These are phyloP conservation scores for Dioszegia hungarica DNA, from an alignment of 768 basidiomycete species.

Conservation along the genomic window DNA sequence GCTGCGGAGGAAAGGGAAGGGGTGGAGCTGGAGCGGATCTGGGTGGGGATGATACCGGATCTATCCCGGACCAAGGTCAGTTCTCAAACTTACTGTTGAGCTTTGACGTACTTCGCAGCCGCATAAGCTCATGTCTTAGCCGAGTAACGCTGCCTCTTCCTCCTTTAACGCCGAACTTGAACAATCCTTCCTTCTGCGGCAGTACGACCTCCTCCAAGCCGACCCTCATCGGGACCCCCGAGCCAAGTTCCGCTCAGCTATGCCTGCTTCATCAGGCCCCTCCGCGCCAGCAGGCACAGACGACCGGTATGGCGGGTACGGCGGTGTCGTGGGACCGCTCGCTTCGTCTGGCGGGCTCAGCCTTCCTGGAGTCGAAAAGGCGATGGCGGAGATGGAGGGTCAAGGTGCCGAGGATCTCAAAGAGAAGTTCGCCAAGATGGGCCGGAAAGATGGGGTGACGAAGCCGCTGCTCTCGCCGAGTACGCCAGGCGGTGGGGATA, in stretches of 20 bases:
- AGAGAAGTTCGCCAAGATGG: conserved; percentile 40
- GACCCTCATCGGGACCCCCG: conserved; percentile 87
- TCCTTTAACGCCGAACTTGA: conserved; percentile 72
- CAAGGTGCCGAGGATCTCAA: conserved; percentile 33
- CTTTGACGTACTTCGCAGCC: background rate
- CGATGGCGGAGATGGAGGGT: conserved; percentile 80
- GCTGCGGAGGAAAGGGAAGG: conserved; percentile 71
- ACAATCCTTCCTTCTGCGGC: conserved; percentile 81
- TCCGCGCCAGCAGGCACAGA: background rate
- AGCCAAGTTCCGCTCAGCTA: conserved; percentile 67
- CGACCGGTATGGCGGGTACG: conserved; percentile 9
- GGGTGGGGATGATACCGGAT: conserved; percentile 63
- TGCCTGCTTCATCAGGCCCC: background rate
- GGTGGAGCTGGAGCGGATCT: conserved; percentile 64
- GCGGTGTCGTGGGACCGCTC: conserved; percentile 86
- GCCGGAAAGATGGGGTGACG: conserved; percentile 25
- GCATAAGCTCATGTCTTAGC: conserved; percentile 5
- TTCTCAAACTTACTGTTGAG: background rate
- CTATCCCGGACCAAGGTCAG: conserved; percentile 67
- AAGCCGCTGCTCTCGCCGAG: conserved; percentile 18
- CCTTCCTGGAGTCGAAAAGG: conserved; percentile 81
- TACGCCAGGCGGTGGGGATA: conserved; percentile 17
- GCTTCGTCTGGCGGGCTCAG: conserved; percentile 78
- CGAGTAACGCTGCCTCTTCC: conserved; percentile 53
- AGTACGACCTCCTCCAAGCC: conserved; percentile 86